These are phyloP conservation scores for Adenanthera pavonina DNA, from an alignment of 306 rosid species.

Conservation along the genomic window DNA sequence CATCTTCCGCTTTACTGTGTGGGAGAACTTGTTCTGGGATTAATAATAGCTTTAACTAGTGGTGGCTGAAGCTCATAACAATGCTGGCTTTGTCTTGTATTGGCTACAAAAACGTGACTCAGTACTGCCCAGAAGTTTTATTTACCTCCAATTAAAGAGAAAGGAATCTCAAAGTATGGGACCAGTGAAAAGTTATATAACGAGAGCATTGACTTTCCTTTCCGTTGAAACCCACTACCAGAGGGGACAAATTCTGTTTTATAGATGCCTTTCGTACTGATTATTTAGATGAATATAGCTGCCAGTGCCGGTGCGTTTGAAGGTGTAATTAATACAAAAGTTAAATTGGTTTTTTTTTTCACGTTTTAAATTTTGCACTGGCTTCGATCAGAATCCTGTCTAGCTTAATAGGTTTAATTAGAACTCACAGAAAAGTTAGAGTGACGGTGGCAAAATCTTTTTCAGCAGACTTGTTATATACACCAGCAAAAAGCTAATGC, in stretches of 20 bases:
- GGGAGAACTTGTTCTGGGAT: slow-evolving; percentile 26
- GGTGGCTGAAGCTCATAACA: background rate
- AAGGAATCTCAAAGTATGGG: background rate
- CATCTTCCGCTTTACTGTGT: slow-evolving; percentile 2
- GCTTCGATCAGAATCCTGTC: background rate
- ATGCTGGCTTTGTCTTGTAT: slow-evolving; percentile 16
- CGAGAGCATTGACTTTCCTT: slow-evolving; percentile 14
- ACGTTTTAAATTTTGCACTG: background rate
- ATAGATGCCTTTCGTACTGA: slow-evolving; percentile 16
- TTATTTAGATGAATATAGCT: background rate
- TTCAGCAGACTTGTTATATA: background rate
- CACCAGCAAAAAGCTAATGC: no score
- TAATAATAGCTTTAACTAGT: background rate
- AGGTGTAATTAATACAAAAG: background rate
- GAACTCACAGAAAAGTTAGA: background rate
- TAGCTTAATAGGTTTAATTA: background rate
- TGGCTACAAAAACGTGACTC: slow-evolving; percentile 25
- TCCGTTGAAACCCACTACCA: background rate
- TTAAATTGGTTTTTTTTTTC: no score
- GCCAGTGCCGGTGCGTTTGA: background rate
- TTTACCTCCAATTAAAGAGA: background rate
- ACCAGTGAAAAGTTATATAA: background rate
- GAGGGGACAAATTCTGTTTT: slow-evolving; percentile 2
- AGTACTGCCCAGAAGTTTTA: background rate
- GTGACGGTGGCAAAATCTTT: background rate